phyloP scores from a whole-genome alignment of 768 basidiomycete genomes.

The Agaricus bisporus region DNA sequence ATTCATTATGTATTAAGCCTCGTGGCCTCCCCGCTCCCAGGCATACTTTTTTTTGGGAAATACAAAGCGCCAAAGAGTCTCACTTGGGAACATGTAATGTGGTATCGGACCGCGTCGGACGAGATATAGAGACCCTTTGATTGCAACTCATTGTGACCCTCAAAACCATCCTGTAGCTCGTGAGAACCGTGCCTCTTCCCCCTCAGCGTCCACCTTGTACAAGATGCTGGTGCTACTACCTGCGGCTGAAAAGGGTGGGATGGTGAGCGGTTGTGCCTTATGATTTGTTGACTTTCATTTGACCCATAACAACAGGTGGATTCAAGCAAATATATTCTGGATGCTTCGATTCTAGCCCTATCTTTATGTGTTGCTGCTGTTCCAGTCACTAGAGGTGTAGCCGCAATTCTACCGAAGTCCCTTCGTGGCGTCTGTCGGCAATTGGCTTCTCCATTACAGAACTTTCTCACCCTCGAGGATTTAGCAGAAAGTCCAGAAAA shows the following conservation, averaged over 20 bases:
- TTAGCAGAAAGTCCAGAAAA: slow-evolving; percentile 31
- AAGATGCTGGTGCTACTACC: not conserved
- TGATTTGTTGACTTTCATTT: not conserved
- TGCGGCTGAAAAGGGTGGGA: not conserved
- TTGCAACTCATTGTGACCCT: slow-evolving; percentile 8
- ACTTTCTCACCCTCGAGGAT: slow-evolving; percentile 48
- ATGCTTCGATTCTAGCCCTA: not conserved
- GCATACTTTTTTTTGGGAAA: not conserved
- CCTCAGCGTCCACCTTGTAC: slow-evolving; percentile 3
- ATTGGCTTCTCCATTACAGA: slow-evolving; percentile 35
- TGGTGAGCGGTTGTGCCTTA: not conserved
- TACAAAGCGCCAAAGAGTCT: not conserved
- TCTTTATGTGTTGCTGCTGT: slow-evolving; percentile 2
- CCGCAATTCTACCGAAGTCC: not conserved
- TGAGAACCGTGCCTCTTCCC: slow-evolving; percentile 10
- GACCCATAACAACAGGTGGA: not conserved
- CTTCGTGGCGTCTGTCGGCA: not conserved
- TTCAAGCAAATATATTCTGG: slow-evolving; percentile 3
- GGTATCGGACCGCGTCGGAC: slow-evolving; percentile 9
- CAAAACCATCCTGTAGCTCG: slow-evolving; percentile 6
- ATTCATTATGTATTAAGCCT: slow-evolving; percentile 1
- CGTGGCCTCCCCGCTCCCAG: not conserved
- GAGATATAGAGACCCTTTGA: slow-evolving; percentile 7
- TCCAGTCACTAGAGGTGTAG: slow-evolving; percentile 3
- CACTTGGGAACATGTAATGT: not conserved